phyloP scores from a whole-genome alignment of 2,329 filamentous ascomycete genomes.

The Stagonosporopsis chrysanthemi region DNA sequence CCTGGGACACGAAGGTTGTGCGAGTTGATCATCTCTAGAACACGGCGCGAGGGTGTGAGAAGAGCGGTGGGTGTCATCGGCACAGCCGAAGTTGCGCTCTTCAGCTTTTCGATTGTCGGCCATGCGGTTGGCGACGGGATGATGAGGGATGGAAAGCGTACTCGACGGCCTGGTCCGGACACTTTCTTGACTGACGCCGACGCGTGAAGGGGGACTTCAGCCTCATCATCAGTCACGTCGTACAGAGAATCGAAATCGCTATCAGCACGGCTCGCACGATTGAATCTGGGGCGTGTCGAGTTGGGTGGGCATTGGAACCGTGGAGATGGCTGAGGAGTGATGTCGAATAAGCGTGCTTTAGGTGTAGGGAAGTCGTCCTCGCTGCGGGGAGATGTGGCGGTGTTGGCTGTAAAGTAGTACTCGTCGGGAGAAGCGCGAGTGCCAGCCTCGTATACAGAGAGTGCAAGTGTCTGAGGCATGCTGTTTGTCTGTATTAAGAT shows the following conservation, averaged over 20 bases:
- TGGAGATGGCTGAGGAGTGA: conserved; percentile 55
- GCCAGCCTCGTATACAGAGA: conserved; percentile 57
- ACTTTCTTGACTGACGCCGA: conserved; percentile 60
- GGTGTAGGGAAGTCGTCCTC: conserved; percentile 74
- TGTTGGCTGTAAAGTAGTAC: conserved; percentile 51
- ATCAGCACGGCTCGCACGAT: conserved; percentile 70
- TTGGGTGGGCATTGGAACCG: conserved; percentile 60
- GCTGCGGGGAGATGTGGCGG: conserved; percentile 53
- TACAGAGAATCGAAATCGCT: conserved; percentile 88
- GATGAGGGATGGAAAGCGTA: conserved; percentile 64
- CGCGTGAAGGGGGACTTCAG: conserved; percentile 60
- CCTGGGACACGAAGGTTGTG: conserved; percentile 70
- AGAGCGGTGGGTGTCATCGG: conserved; percentile 57
- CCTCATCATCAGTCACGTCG: conserved; percentile 81
- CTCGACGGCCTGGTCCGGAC: conserved; percentile 47
- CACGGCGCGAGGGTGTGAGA: conserved; percentile 77
- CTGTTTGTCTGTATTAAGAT: conserved; percentile 44
- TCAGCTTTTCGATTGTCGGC: conserved; percentile 64
- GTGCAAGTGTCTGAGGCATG: conserved; percentile 57
- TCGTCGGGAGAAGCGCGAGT: conserved; percentile 69
- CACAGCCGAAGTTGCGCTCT: conserved; percentile 63
- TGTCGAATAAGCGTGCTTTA: conserved; percentile 68
- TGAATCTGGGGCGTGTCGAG: conserved; percentile 59
- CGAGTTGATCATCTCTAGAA: conserved; percentile 72
- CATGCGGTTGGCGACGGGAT: conserved; percentile 66